Percentiles rank a stretch among this genome's conserved stretches.
phyloP scores from a whole-genome alignment of 371 early-diverging fungal species.

The Umbelopsis sp. region DNA sequence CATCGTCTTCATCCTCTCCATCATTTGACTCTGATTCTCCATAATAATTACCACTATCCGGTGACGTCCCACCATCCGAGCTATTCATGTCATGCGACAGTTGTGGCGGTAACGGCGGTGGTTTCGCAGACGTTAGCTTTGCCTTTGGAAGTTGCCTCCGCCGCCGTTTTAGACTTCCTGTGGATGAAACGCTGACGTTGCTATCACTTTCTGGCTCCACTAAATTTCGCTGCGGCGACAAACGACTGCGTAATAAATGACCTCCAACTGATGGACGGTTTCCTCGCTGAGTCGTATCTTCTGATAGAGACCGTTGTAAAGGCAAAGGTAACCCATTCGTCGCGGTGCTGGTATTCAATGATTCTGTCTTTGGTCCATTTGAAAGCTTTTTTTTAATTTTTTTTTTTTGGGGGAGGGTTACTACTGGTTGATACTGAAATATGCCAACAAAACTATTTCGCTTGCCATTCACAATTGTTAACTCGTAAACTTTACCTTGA shows the following conservation, averaged over 20 bases:
- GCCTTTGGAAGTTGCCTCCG: conserved; percentile 30
- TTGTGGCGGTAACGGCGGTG: conserved; percentile 12
- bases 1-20: conserved; percentile 11
- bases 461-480: not conserved
- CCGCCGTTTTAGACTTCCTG: conserved; percentile 41
- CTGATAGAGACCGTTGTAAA: conserved; percentile 8
- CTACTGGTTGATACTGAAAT: no score
- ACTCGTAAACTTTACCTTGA: conserved; percentile 11
- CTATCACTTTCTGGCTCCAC: conserved; percentile 36
- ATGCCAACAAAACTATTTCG: no score
- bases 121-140: conserved; percentile 26
- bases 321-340: not conserved
- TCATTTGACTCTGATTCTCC: conserved; percentile 21
- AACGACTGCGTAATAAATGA: conserved; percentile 11
- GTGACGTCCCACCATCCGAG: conserved; percentile 20
- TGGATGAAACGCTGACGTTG: conserved; percentile 44
- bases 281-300: conserved; percentile 7
- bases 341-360: not conserved
- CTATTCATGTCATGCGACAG: conserved; percentile 20
- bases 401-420: no score
- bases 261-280: conserved; percentile 5
- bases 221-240: conserved; percentile 17
- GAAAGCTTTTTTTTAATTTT: not conserved
- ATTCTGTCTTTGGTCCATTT: conserved; percentile 13
- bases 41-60: conserved; percentile 21